Evolutionary conservation across 2,329 filamentous ascomycete species (phyloP).

Genomic region (Coleophoma eucalyptorum): DNA sequence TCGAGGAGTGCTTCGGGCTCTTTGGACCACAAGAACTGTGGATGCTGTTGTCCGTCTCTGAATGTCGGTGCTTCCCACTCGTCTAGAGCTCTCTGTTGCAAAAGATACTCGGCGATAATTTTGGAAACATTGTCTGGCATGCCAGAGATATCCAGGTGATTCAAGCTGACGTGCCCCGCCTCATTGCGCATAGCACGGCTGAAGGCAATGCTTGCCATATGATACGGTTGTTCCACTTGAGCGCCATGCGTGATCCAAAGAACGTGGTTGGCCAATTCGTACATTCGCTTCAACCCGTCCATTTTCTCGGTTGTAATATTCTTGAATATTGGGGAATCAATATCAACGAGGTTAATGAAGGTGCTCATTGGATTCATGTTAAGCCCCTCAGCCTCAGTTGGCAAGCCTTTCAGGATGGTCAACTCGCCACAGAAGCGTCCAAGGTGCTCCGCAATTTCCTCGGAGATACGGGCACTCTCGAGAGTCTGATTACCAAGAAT

Average conservation of each 20-base stretch:
- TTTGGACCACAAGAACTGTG: slow-evolving; percentile 1
- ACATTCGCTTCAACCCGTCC: slow-evolving; percentile 15
- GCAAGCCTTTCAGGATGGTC: slow-evolving; percentile 9
- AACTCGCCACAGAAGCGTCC: slow-evolving; percentile 1
- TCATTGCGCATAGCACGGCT: not conserved
- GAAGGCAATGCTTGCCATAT: slow-evolving; percentile 2
- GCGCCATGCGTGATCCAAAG: slow-evolving; percentile 16
- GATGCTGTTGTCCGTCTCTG: not conserved
- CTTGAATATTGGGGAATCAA: slow-evolving; percentile 25
- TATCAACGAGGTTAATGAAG: slow-evolving; percentile 16
- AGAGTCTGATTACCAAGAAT: slow-evolving; percentile 16
- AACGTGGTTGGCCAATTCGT: slow-evolving; percentile 4
- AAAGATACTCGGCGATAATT: slow-evolving; percentile 1
- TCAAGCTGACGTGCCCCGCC: slow-evolving; percentile 1
- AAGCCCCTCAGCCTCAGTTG: slow-evolving; percentile 4
- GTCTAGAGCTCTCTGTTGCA: not conserved
- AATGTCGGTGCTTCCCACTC: too few relatives aligned
- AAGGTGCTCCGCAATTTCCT: slow-evolving; percentile 5
- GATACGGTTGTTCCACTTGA: slow-evolving; percentile 10
- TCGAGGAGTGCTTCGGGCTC: slow-evolving; percentile 4
- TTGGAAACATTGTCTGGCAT: not conserved
- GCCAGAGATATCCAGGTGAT: slow-evolving; percentile 3
- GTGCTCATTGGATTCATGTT: not conserved
- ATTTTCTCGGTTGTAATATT: slow-evolving; percentile 16
- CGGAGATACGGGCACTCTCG: slow-evolving; percentile 4